Conservation (phyloP, 2,329 filamentous ascomycete species). For the Cercospora berteroae region DNA sequence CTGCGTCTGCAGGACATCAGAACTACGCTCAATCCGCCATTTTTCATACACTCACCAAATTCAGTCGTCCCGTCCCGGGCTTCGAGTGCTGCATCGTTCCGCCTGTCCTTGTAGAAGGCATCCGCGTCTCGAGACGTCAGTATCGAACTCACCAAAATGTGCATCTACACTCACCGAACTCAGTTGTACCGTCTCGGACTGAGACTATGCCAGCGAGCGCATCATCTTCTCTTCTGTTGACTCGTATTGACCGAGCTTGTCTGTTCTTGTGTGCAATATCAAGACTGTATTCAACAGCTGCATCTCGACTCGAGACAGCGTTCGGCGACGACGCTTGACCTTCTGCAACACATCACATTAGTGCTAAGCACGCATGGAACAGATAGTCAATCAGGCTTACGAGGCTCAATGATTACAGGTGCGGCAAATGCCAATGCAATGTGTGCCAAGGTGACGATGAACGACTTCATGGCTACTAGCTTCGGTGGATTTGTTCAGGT, state of each 20-base stretch:
- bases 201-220: not conserved
- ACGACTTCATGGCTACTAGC: constrained; percentile 11
- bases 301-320: constrained; percentile 10
- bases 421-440: constrained; percentile 12
- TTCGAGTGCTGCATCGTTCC: not conserved
- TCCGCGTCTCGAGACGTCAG: constrained; percentile 12
- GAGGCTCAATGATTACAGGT: constrained; percentile 14
- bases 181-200: constrained; percentile 11
- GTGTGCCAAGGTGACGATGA: constrained; percentile 9
- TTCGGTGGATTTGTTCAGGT: not conserved
- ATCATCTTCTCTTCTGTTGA: not conserved
- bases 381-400: constrained; percentile 2
- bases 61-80: constrained; percentile 14
- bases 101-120: constrained; percentile 14
- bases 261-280: constrained; percentile 5
- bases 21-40: not conserved
- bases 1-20: constrained; percentile 8
- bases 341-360: not conserved
- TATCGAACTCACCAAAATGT: not conserved
- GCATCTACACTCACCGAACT: constrained; percentile 3
- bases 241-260: not conserved
- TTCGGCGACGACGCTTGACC: constrained; percentile 3
- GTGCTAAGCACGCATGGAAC: not conserved
- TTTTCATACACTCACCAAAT: constrained; percentile 1
- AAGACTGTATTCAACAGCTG: constrained; percentile 9